phyloP scores from a whole-genome alignment of 1,284 basidiomycete species.

The Ustilago trichophora region DNA sequence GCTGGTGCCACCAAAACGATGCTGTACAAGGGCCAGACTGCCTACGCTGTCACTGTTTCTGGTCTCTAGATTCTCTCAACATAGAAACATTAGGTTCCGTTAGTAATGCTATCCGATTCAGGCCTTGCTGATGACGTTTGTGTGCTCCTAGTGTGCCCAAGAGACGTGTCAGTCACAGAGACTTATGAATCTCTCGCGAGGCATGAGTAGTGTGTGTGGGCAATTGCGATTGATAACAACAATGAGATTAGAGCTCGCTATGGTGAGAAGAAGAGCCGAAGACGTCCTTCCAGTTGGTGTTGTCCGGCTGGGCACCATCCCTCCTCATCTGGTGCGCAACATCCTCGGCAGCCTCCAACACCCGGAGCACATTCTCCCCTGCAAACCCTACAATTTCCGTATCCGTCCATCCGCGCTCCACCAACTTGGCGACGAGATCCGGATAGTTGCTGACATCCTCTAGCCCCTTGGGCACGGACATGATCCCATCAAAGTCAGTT shows the following conservation, averaged over 20 bases:
- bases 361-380: slow-evolving; percentile 40
- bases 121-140: background rate
- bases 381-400: slow-evolving; percentile 29
- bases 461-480: slow-evolving; percentile 19
- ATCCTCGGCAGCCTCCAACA: slow-evolving; percentile 25
- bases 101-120: background rate
- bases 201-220: too few relatives aligned
- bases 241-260: slow-evolving; percentile 12
- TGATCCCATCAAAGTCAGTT: slow-evolving; percentile 48
- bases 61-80: slow-evolving; percentile 18
- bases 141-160: too few relatives aligned
- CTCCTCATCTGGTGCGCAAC: slow-evolving; percentile 23
- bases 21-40: slow-evolving; percentile 34
- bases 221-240: too few relatives aligned
- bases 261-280: slow-evolving; percentile 9
- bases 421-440: slow-evolving; percentile 24
- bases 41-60: slow-evolving; percentile 30
- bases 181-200: too few relatives aligned
- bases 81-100: background rate
- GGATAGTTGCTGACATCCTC: slow-evolving; percentile 44
- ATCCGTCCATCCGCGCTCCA: slow-evolving; percentile 37
- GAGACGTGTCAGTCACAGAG: too few relatives aligned
- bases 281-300: slow-evolving; percentile 35
- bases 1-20: slow-evolving; percentile 23
- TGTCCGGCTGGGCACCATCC: slow-evolving; percentile 28